phyloP scores from a whole-genome alignment of 306 rosid genomes.

The Corylus avellana region DNA sequence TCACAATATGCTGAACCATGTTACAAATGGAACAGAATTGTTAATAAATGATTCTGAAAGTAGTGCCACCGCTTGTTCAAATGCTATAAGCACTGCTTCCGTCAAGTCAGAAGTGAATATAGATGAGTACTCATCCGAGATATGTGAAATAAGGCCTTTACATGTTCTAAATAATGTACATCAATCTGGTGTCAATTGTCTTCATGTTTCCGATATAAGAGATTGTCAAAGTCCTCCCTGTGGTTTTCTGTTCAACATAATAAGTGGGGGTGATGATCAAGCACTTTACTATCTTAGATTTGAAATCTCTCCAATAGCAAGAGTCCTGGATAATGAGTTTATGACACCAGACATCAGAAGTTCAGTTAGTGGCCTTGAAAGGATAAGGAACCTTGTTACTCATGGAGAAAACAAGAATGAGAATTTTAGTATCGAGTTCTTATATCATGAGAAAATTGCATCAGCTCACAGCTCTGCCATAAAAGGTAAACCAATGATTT shows the following conservation, averaged over 20 bases:
- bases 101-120: slow-evolving; percentile 34
- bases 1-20: slow-evolving; percentile 24
- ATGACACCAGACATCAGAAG: slow-evolving; percentile 25
- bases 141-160: slow-evolving; percentile 66
- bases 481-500: slow-evolving; percentile 56
- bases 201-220: slow-evolving; percentile 71
- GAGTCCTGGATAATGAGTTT: slow-evolving; percentile 31
- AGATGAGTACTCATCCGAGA: slow-evolving; percentile 44
- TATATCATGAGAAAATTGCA: slow-evolving; percentile 43
- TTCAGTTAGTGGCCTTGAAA: slow-evolving; percentile 30
- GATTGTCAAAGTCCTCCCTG: slow-evolving; percentile 35
- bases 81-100: slow-evolving; percentile 35
- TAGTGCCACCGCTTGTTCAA: slow-evolving; percentile 33
- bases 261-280: slow-evolving; percentile 98
- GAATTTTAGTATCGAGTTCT: slow-evolving; percentile 46
- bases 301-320: slow-evolving; percentile 47
- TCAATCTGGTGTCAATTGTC: slow-evolving; percentile 95
- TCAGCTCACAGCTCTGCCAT: slow-evolving; percentile 94
- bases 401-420: slow-evolving; percentile 33
- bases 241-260: slow-evolving; percentile 47
- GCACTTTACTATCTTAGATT: slow-evolving; percentile 65
- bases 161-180: slow-evolving; percentile 58
- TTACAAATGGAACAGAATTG: slow-evolving; percentile 33
- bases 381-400: slow-evolving; percentile 27
- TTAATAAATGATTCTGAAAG: slow-evolving; percentile 38